Evolutionary conservation across 164 flowering plant species (phyloP).

Genomic region (Chimonanthus salicifolius): DNA sequence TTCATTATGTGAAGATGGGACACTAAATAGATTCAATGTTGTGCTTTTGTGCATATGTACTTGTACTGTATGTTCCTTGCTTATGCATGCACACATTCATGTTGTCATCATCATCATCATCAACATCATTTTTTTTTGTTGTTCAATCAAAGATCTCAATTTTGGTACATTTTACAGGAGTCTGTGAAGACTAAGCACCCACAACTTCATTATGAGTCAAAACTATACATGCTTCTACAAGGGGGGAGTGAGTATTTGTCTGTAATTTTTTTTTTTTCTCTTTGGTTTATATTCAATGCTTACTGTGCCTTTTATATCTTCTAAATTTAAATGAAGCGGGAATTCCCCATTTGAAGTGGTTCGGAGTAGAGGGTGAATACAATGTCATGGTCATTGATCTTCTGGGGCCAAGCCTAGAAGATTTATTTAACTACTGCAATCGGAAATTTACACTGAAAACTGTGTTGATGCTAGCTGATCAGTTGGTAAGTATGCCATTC

Average conservation of each 20-base stretch:
- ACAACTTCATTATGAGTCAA: constrained; percentile 74
- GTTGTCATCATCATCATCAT: background rate
- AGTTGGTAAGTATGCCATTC: constrained; percentile 33
- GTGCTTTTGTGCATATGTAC: background rate
- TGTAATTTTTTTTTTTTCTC: background rate
- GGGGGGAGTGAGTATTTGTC: constrained; percentile 57
- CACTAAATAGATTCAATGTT: background rate
- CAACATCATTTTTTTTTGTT: background rate
- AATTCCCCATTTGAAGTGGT: constrained; percentile 59
- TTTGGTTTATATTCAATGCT: background rate
- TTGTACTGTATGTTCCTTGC: too few relatives aligned
- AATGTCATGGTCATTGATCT: constrained; percentile 61
- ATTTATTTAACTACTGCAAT: constrained; percentile 53
- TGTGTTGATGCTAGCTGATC: constrained; percentile 72
- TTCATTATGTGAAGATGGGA: background rate
- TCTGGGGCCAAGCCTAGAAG: constrained; percentile 69
- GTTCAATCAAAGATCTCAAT: background rate
- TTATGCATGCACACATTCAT: background rate
- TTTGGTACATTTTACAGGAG: constrained; percentile 33
- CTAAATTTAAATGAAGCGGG: constrained; percentile 37
- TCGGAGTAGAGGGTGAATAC: constrained; percentile 58
- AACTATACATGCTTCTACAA: constrained; percentile 66
- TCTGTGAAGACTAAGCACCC: constrained; percentile 60
- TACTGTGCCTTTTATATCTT: too few relatives aligned
- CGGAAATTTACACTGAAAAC: constrained; percentile 60